Conservation (phyloP, 306 rosid genomes). For the Vigna angularis region DNA sequence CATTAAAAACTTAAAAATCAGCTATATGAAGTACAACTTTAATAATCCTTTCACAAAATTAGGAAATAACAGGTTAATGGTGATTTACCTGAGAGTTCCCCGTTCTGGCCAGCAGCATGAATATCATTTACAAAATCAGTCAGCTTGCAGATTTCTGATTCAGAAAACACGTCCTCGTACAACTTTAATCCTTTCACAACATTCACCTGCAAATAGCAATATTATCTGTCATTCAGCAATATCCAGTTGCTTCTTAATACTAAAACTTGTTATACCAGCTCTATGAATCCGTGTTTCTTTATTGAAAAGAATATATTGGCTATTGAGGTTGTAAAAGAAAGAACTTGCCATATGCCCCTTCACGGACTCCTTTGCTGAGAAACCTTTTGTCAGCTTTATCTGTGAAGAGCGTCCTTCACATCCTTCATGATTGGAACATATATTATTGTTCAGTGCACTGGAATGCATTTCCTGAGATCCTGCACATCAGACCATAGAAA, state of each 20-base stretch:
- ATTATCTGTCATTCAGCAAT: slow-evolving; percentile 46
- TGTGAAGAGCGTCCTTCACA: slow-evolving; percentile 79
- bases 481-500: slow-evolving; percentile 38
- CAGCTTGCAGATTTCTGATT: slow-evolving; percentile 72
- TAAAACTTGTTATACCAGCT: slow-evolving; percentile 36
- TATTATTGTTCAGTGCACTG: slow-evolving; percentile 44
- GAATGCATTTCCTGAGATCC: slow-evolving; percentile 80
- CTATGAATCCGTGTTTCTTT: slow-evolving; percentile 39
- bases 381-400: slow-evolving; percentile 83
- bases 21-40: background rate
- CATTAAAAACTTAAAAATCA: background rate
- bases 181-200: slow-evolving; percentile 90
- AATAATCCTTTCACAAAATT: no score
- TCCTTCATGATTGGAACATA: slow-evolving; percentile 80
- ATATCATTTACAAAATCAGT: slow-evolving; percentile 72
- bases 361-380: slow-evolving; percentile 82
- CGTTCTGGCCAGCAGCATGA: slow-evolving; percentile 80
- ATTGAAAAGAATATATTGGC: slow-evolving; percentile 32
- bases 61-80: background rate
- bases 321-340: slow-evolving; percentile 43
- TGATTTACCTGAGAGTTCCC: slow-evolving; percentile 78
- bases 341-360: slow-evolving; percentile 89
- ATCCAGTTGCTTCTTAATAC: slow-evolving; percentile 44
- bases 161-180: slow-evolving; percentile 77
- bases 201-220: slow-evolving; percentile 76